phyloP scores from a whole-genome alignment of 2,329 filamentous ascomycete species.

The Fusarium irregulare region DNA sequence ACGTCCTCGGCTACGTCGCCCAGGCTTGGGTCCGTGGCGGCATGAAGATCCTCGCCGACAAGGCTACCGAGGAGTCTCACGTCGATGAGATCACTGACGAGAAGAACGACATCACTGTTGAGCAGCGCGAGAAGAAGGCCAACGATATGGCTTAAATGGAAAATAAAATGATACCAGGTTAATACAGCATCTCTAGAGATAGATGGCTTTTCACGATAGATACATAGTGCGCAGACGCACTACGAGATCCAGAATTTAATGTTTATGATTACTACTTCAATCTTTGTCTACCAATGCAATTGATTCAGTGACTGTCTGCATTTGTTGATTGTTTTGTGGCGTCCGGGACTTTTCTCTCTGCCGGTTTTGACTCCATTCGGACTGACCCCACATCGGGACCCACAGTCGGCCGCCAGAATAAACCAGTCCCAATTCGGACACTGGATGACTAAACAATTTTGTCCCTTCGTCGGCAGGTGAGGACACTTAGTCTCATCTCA shows the following conservation, averaged over 20 bases:
- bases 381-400: not conserved
- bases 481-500: not conserved
- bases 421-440: rapidly evolving
- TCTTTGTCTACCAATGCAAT: not conserved
- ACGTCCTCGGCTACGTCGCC: constrained; percentile 39
- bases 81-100: constrained; percentile 12
- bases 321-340: not conserved
- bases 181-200: not conserved
- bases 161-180: not conserved
- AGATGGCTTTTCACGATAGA: constrained; percentile 9
- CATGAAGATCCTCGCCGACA: constrained; percentile 26
- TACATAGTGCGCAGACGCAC: constrained; percentile 2
- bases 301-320: not conserved
- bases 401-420: not conserved
- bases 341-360: not conserved
- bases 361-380: not conserved
- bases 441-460: not conserved
- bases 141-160: constrained; percentile 20
- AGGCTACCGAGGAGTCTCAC: constrained; percentile 9
- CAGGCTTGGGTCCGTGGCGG: constrained; percentile 36
- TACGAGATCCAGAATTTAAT: constrained; percentile 25
- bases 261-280: constrained; percentile 18
- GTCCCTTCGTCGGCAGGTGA: not conserved
- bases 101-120: constrained; percentile 26
- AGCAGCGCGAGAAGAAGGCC: constrained; percentile 41